These are phyloP conservation scores for Pseudonectria buxi DNA, from an alignment of 2,329 filamentous ascomycete species.

Conservation along the genomic window DNA sequence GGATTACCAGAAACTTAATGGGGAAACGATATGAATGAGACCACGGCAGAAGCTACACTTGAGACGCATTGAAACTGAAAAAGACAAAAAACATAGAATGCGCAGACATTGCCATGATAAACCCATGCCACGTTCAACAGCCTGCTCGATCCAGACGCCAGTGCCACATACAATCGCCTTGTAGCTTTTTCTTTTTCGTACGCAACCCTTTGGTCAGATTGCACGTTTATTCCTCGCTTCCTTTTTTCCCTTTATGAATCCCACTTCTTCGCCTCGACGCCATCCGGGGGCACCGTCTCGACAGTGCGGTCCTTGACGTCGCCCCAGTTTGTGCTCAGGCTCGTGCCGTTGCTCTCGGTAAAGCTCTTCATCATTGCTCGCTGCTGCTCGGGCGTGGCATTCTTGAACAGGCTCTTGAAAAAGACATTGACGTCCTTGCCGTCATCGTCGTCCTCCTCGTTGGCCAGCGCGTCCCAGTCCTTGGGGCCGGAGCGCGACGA, in stretches of 20 bases:
- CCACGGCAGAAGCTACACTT: not conserved
- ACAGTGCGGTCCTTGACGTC: slow-evolving; percentile 70
- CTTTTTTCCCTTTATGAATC: slow-evolving; percentile 17
- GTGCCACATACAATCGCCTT: too few relatives aligned
- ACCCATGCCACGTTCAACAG: too few relatives aligned
- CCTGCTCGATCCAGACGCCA: too few relatives aligned
- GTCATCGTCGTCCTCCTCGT: slow-evolving; percentile 49
- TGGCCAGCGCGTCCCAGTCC: slow-evolving; percentile 78
- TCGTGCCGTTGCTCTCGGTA: slow-evolving; percentile 86
- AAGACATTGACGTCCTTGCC: slow-evolving; percentile 66
- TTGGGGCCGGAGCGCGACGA: slow-evolving; percentile 79
- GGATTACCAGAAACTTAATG: slow-evolving; percentile 12
- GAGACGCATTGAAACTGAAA: not conserved
- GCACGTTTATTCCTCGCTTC: too few relatives aligned
- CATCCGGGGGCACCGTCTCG: slow-evolving; percentile 66
- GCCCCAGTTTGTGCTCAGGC: slow-evolving; percentile 85
- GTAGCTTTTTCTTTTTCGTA: too few relatives aligned
- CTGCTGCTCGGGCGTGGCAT: slow-evolving; percentile 69
- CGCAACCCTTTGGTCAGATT: too few relatives aligned
- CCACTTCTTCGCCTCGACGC: slow-evolving; percentile 72
- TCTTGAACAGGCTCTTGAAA: slow-evolving; percentile 84
- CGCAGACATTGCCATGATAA: too few relatives aligned
- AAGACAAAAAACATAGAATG: too few relatives aligned
- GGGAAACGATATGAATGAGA: not conserved
- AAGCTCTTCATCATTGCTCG: slow-evolving; percentile 98